A percentile compares a stretch with the other conserved stretches of the same genome.
phyloP scores from a whole-genome alignment of 2,329 filamentous ascomycete genomes.

The Aspergillus puulaauensis region DNA sequence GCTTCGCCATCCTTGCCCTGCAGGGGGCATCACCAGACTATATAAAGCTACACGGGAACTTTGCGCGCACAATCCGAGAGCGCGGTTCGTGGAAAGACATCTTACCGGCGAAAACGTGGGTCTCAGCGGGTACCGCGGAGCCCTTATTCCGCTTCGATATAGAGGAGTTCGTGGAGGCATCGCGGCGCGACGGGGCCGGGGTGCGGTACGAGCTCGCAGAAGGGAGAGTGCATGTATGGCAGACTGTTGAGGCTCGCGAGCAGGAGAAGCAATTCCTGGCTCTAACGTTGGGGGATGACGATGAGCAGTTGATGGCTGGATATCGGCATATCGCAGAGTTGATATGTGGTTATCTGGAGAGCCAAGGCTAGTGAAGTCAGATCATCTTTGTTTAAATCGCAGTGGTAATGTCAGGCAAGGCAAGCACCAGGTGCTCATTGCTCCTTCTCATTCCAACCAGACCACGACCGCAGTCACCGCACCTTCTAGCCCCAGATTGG shows the following conservation, averaged over 20 bases:
- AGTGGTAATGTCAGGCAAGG: background rate
- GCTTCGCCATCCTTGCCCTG: constrained; percentile 5
- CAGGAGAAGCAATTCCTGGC: constrained; percentile 10
- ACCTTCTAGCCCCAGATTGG: background rate
- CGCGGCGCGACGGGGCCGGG: constrained; percentile 9
- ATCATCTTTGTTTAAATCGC: background rate
- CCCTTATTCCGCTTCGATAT: constrained; percentile 14
- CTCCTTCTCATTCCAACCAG: background rate
- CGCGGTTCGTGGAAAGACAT: constrained; percentile 16
- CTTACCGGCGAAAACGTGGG: constrained; percentile 11
- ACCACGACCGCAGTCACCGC: background rate
- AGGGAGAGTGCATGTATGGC: constrained; percentile 13
- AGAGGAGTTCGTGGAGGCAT: constrained; percentile 12
- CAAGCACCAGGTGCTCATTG: background rate
- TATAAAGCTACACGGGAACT: constrained; percentile 7
- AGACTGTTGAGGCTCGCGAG: constrained; percentile 10
- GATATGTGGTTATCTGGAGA: constrained; percentile 29
- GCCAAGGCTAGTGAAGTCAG: background rate
- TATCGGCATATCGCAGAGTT: constrained; percentile 23
- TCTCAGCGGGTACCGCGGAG: constrained; percentile 14
- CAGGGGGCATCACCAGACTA: background rate
- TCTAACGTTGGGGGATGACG: background rate
- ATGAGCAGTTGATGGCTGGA: constrained; percentile 8
- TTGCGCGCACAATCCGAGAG: background rate
- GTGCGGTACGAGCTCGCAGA: constrained; percentile 10